Conservation (phyloP, 805 yeast species). For the Candida succiphila region DNA sequence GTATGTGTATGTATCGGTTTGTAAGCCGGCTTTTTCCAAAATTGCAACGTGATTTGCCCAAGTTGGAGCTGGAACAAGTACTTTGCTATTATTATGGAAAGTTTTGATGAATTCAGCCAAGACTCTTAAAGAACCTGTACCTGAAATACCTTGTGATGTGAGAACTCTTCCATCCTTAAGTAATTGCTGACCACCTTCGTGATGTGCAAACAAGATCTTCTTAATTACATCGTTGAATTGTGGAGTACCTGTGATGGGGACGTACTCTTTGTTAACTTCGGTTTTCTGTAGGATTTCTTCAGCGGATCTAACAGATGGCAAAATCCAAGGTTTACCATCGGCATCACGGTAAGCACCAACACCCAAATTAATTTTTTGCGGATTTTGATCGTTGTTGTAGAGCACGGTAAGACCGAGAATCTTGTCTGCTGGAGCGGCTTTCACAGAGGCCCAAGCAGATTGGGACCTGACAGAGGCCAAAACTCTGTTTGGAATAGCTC, state of each 20-base stretch:
- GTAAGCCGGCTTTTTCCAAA: conserved; percentile 62
- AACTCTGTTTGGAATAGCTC: too few species aligned
- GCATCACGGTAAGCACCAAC: conserved; percentile 95
- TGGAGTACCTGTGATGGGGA: conserved; percentile 75
- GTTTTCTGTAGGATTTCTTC: conserved; percentile 37
- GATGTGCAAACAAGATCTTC: conserved; percentile 63
- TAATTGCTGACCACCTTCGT: conserved; percentile 43
- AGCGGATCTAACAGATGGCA: conserved; percentile 70
- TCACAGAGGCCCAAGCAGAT: conserved; percentile 19
- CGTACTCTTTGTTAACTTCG: conserved; percentile 70
- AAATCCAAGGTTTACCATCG: conserved; percentile 80
- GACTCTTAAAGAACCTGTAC: conserved; percentile 89
- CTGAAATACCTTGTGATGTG: conserved; percentile 83
- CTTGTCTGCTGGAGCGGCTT: conserved; percentile 73
- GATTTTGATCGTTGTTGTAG: conserved; percentile 54
- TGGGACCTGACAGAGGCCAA: too few species aligned
- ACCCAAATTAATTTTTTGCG: conserved; percentile 52
- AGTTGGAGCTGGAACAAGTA: conserved; percentile 78
- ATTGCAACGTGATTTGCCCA: conserved; percentile 93
- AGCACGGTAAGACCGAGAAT: conserved; percentile 73
- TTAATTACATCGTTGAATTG: conserved; percentile 58
- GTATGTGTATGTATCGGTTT: conserved; percentile 56
- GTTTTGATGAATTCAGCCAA: conserved; percentile 66
- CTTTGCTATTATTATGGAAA: conserved; percentile 44
- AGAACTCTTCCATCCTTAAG: conserved; percentile 57